Evolutionary conservation across 2,329 filamentous ascomycete species (phyloP).

Genomic region (Fusarium pseudonygamai): DNA sequence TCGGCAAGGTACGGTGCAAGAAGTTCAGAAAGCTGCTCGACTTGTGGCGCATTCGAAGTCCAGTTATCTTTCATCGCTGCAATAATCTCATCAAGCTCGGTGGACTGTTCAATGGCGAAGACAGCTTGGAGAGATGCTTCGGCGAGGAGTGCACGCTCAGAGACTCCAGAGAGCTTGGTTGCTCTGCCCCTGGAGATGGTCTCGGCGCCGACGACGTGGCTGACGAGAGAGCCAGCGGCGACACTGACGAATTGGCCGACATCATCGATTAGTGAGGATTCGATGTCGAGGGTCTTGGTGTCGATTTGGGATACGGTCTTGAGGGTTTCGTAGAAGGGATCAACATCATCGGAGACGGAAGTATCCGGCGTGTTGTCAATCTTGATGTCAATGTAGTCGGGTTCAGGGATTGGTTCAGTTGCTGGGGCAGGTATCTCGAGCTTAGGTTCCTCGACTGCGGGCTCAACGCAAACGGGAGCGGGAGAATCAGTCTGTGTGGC

Average conservation of each 20-base stretch:
- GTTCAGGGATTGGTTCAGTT: background rate
- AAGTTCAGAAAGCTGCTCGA: conserved; percentile 6
- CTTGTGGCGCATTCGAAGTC: conserved; percentile 10
- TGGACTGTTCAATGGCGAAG: conserved; percentile 19
- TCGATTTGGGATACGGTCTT: background rate
- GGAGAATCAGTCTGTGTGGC: too few relatives aligned
- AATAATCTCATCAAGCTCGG: conserved; percentile 27
- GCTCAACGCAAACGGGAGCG: background rate
- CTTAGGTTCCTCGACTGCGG: background rate
- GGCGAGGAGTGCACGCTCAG: background rate
- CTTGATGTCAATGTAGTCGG: background rate
- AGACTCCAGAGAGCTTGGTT: background rate
- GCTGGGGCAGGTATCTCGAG: background rate
- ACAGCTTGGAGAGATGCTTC: conserved; percentile 25
- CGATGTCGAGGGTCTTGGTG: background rate
- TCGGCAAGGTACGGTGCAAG: conserved; percentile 21
- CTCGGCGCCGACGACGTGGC: background rate
- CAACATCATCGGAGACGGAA: background rate
- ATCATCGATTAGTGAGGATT: background rate
- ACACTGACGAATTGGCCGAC: conserved; percentile 1
- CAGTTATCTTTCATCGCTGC: conserved; percentile 24
- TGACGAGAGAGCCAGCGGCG: background rate
- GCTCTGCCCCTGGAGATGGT: background rate
- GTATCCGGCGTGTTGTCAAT: background rate
- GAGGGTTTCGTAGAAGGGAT: background rate